Percentiles rank a stretch among this genome's conserved stretches.
phyloP scores from a whole-genome alignment of 805 yeast genomes.

The Henningerozyma blattae region DNA sequence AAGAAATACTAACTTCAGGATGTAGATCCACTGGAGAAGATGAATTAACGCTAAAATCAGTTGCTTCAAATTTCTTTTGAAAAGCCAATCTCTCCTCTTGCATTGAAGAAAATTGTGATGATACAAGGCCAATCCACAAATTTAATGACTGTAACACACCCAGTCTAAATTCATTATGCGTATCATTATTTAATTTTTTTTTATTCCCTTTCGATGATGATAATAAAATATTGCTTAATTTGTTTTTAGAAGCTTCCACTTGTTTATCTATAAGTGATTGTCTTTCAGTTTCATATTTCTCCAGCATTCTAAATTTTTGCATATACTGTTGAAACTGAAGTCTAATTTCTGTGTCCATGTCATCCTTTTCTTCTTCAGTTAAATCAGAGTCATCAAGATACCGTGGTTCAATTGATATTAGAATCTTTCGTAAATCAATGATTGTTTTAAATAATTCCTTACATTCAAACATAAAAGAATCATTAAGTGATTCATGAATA shows the following conservation, averaged over 20 bases:
- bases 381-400: conserved; percentile 23
- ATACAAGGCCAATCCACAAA: conserved; percentile 30
- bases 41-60: conserved; percentile 13
- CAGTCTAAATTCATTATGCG: conserved; percentile 33
- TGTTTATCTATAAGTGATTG: conserved; percentile 15
- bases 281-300: conserved; percentile 40
- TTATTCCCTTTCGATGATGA: conserved; percentile 10
- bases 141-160: conserved; percentile 40
- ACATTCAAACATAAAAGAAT: conserved; percentile 23
- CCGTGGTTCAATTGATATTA: conserved; percentile 15
- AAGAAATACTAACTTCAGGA: conserved; percentile 8
- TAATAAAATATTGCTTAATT: conserved; percentile 20
- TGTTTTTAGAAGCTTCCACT: conserved; percentile 9
- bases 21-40: neutral
- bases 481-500: conserved; percentile 7
- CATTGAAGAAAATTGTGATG: conserved; percentile 35
- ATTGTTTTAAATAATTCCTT: conserved; percentile 17
- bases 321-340: conserved; percentile 39
- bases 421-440: conserved; percentile 18
- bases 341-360: conserved; percentile 43
- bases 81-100: conserved; percentile 34
- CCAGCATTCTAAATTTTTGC: conserved; percentile 37
- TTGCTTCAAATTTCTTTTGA: conserved; percentile 26
- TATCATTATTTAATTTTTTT: conserved; percentile 24
- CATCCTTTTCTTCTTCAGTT: conserved; percentile 38